phyloP scores from a whole-genome alignment of 208 protist genomes.

The Crithidia fasciculata region DNA sequence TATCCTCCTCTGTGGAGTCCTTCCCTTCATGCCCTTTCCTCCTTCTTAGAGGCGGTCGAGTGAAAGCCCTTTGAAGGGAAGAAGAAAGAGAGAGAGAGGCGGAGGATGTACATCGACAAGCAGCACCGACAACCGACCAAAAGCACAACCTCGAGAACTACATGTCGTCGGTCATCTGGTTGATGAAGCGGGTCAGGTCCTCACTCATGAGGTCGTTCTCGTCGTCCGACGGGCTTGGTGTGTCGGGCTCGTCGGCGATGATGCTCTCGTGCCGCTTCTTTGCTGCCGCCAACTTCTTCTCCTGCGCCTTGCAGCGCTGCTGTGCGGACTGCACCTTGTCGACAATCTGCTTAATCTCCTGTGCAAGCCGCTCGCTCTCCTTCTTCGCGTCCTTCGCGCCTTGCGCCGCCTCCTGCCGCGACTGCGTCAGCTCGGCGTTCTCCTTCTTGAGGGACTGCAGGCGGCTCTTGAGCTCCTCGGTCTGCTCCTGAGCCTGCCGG shows the following conservation, averaged over 20 bases:
- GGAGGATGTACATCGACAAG: background rate
- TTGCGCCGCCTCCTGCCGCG: conserved; percentile 69
- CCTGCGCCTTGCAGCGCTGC: conserved; percentile 56
- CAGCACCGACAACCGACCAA: background rate
- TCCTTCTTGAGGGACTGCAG: conserved; percentile 75
- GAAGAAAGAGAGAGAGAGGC: background rate
- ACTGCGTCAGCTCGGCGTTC: conserved; percentile 50
- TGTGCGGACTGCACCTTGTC: conserved; percentile 59
- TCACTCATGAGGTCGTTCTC: conserved; percentile 67
- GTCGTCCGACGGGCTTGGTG: conserved; percentile 54
- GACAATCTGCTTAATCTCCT: conserved; percentile 57
- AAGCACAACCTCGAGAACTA: conserved; percentile 2
- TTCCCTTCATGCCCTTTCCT: background rate
- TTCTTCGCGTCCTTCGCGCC: conserved; percentile 72
- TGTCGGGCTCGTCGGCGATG: conserved; percentile 46
- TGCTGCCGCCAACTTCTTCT: conserved; percentile 68
- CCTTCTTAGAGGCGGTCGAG: background rate
- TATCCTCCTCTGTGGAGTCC: background rate
- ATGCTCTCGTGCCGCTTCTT: conserved; percentile 46
- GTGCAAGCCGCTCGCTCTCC: conserved; percentile 47
- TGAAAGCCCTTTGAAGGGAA: background rate
- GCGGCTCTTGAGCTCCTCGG: conserved; percentile 60
- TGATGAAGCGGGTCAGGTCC: conserved; percentile 56
- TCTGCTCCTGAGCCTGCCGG: conserved; percentile 76
- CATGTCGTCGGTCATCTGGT: conserved; percentile 65